phyloP scores from a whole-genome alignment of 2,329 filamentous ascomycete genomes.

The Lecanicillium sp. region DNA sequence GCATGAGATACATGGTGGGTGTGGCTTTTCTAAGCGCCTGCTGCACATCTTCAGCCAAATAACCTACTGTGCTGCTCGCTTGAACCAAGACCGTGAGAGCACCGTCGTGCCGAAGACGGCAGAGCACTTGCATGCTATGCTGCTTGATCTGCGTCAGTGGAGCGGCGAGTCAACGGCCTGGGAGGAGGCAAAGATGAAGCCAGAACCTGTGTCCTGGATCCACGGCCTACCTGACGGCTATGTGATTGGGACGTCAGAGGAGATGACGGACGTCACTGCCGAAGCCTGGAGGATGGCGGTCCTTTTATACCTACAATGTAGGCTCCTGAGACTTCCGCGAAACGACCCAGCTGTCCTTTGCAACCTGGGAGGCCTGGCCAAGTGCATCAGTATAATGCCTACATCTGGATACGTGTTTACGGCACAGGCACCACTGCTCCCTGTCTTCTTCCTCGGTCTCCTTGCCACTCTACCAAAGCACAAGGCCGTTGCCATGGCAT shows the following conservation, averaged over 20 bases:
- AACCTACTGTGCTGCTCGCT: constrained; percentile 26
- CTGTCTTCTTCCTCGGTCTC: constrained; percentile 31
- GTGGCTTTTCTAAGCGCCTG: constrained; percentile 32
- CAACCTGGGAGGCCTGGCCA: constrained; percentile 24
- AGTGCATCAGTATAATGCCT: constrained; percentile 31
- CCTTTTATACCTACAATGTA: constrained; percentile 31
- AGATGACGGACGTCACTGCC: constrained; percentile 32
- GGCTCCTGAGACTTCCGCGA: constrained; percentile 28
- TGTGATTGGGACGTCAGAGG: constrained; percentile 18
- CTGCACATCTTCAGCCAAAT: constrained; percentile 29
- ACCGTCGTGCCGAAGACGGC: constrained; percentile 23
- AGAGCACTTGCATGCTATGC: constrained; percentile 17
- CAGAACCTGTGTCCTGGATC: constrained; percentile 22
- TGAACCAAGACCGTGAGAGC: constrained; percentile 24
- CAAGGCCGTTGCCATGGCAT: constrained; percentile 19
- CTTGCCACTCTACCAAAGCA: constrained; percentile 22
- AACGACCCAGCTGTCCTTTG: constrained; percentile 25
- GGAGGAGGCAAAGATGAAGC: constrained; percentile 11
- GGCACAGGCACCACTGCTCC: constrained; percentile 32
- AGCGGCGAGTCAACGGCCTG: constrained; percentile 20
- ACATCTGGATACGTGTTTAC: constrained; percentile 32
- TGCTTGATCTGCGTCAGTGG: constrained; percentile 27
- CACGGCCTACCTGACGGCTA: constrained; percentile 14
- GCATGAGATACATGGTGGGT: constrained; percentile 32
- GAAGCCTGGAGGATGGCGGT: constrained; percentile 33